These are phyloP conservation scores for Pestalotiopsis sp. DNA, from an alignment of 2,329 filamentous ascomycete species.

Conservation along the genomic window DNA sequence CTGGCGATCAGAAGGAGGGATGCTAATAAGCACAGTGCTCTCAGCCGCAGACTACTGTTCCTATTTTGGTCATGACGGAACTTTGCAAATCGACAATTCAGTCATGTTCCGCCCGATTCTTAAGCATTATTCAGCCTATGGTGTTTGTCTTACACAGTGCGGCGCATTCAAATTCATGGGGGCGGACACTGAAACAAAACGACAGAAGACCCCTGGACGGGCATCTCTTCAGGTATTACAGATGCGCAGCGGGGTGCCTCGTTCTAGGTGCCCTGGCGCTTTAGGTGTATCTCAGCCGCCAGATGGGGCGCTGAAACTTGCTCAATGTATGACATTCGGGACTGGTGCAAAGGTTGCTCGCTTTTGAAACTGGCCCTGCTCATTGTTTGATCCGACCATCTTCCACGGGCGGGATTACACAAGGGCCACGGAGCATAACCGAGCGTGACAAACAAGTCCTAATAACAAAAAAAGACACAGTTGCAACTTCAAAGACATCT, in stretches of 20 bases:
- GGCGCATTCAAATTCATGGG: not conserved
- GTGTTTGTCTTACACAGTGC: not conserved
- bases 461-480: not conserved
- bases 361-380: conserved; percentile 9
- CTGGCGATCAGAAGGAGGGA: not conserved
- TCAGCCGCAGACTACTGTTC: not conserved
- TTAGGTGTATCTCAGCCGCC: not conserved
- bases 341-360: not conserved
- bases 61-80: not conserved
- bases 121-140: not conserved
- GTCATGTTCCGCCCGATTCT: not conserved
- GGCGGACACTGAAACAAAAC: not conserved
- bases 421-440: not conserved
- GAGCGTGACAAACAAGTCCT: no score
- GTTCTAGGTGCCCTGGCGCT: no score
- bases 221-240: not conserved
- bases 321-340: conserved; percentile 4
- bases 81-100: not conserved
- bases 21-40: no score
- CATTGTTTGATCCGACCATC: not conserved
- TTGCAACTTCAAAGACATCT: not conserved
- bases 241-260: no score
- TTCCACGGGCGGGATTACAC: not conserved
- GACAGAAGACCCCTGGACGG: not conserved
- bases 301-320: conserved; percentile 5